Conservation (phyloP, 2,329 filamentous ascomycete species). For the Sporothrix inflata region DNA sequence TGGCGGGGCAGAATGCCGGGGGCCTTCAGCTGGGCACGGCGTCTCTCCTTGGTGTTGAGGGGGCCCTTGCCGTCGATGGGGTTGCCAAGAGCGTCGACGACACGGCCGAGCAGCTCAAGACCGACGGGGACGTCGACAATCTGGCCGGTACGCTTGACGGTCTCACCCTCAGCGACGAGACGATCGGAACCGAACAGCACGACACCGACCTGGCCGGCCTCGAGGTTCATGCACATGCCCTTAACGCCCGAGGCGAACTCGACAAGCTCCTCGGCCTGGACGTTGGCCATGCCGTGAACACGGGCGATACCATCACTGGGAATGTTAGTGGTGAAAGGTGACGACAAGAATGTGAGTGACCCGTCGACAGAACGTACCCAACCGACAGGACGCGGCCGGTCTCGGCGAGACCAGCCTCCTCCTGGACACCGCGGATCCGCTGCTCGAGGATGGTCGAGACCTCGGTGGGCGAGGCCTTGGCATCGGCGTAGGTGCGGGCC, state of each 20-base stretch:
- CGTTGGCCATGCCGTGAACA: constrained; percentile 99
- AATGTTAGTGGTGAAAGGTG: constrained; percentile 39
- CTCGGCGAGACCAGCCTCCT: constrained; percentile 95
- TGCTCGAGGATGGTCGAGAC: constrained; percentile 99
- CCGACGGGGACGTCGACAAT: constrained; percentile 99
- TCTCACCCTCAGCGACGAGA: constrained; percentile 99
- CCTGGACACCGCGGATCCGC: constrained; percentile 97
- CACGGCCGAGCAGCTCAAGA: constrained; percentile 90
- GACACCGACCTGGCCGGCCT: constrained; percentile 99
- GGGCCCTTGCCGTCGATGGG: constrained; percentile 99
- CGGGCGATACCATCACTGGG: constrained; percentile 99
- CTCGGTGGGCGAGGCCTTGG: constrained; percentile 95
- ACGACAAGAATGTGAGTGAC: neutral
- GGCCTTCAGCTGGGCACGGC: constrained; percentile 98
- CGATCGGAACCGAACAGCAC: constrained; percentile 99
- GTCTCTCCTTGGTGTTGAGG: constrained; percentile 85
- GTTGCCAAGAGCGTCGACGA: constrained; percentile 97
- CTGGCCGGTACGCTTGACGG: constrained; percentile 98
- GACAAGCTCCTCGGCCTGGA: constrained; percentile 99
- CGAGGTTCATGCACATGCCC: constrained; percentile 99
- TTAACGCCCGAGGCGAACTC: constrained; percentile 99
- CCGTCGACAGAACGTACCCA: constrained; percentile 71
- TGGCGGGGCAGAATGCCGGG: constrained; percentile 95
- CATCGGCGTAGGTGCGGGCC: constrained; percentile 87
- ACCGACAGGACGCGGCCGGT: constrained; percentile 98